Base-by-base conservation (phyloP, 169 alveolate species). In the Hepatocystis sp. region DNA sequence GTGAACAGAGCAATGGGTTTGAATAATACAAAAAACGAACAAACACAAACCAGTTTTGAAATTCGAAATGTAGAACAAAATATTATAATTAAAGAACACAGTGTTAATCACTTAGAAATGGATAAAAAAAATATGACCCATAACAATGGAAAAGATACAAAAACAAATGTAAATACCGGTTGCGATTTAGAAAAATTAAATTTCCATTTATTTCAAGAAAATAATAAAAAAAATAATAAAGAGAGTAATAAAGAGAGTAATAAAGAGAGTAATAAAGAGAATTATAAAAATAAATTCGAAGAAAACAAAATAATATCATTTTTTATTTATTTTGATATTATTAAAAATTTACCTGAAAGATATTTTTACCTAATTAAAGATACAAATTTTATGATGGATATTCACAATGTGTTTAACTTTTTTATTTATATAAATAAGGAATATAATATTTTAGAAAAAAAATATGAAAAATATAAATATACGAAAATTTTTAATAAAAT, bases 381-480 rank as follows among this genome's bases (percentile, higher is more conserved):
- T 3, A n/a, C 63, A 81, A 49, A 81, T 32, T 53, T 81, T n/a
- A 63, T 32, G 61, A 36, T 42, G 1, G 89, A 81, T 7, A 34
- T 81, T 13, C 84, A 61, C 13, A 81, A 42, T 7, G 47, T 55
- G 4, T 60, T 81, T 65, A 21, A 47, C 27, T 81, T 81, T 34
- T 81, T 81, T 7, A 81, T 61, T n/a, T 81, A 81, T 44, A 13
- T 42, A 42, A 23, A 61, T 28, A 60, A 81, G 11, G 89, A 81
- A 42, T 81, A 21, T 40, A 32, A 19, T 3, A 28, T 81, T n/a
- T 68, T 81, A 30, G 84, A 61, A 39, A 36, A 81, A 30, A 34
- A 68, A 25, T 39, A 63, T 11, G 84, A 61, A 40, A 42, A 61
- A 65, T 11, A 60, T 66, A 60, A 19, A 30, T 53, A 61, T 47